Percentiles rank a stretch among this genome's conserved stretches.
phyloP scores from a whole-genome alignment of 495 filamentous ascomycete genomes.

The Podospora pseudocomata region DNA sequence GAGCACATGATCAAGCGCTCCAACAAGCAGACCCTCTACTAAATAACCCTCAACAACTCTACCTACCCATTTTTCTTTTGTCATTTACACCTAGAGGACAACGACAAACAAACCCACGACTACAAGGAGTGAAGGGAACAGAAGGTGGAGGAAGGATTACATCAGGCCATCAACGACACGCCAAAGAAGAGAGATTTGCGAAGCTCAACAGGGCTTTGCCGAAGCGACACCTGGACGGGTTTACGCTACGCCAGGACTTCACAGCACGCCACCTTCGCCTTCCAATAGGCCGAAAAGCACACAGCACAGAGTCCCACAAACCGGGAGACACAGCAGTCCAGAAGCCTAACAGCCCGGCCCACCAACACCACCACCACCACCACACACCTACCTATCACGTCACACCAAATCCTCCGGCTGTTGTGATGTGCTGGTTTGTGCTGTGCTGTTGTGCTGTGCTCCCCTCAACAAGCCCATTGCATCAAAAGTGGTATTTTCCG shows the following conservation, averaged over 20 bases:
- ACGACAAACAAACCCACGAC: background rate
- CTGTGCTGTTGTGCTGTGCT: background rate
- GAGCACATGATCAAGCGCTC: constrained; percentile 41
- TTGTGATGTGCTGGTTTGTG: too few species aligned
- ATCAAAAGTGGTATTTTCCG: background rate
- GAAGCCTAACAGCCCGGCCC: background rate
- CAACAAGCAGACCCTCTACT: constrained; percentile 30
- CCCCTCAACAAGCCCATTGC: background rate
- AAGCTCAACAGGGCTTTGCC: background rate
- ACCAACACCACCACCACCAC: background rate
- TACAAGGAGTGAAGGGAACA: background rate
- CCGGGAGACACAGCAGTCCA: background rate
- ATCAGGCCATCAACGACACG: background rate
- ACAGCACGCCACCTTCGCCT: background rate
- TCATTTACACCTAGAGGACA: background rate
- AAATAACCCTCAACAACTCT: background rate
- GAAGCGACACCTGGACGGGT: background rate
- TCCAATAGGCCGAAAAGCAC: background rate
- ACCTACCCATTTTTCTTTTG: background rate
- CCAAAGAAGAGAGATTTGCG: background rate
- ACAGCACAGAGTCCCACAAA: background rate
- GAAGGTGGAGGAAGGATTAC: background rate
- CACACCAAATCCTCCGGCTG: background rate
- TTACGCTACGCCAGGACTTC: background rate
- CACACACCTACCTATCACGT: background rate